Conservation (phyloP, 371 early-diverging fungal species). For the Apophysomyces sp. region DNA sequence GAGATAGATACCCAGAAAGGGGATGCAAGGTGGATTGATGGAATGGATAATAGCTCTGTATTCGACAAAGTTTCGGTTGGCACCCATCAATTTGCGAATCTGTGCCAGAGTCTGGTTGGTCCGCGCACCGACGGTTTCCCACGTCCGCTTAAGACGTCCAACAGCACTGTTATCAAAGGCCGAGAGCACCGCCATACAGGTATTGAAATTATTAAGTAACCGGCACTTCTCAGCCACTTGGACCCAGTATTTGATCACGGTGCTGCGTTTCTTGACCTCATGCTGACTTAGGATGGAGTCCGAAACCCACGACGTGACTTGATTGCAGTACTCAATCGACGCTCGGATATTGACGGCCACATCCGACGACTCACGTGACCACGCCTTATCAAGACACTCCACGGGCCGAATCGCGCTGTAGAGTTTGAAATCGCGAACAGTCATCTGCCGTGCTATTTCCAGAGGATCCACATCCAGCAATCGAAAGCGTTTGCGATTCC, state of each 20-base stretch:
- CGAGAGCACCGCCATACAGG: slow-evolving; percentile 84
- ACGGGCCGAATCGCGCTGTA: slow-evolving; percentile 79
- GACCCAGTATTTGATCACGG: slow-evolving; percentile 81
- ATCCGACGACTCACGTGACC: slow-evolving; percentile 2
- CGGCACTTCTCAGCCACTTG: slow-evolving; percentile 69
- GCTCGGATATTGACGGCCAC: slow-evolving; percentile 33
- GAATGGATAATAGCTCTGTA: slow-evolving; percentile 84
- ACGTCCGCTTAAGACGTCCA: slow-evolving; percentile 84
- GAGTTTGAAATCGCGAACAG: slow-evolving; percentile 79
- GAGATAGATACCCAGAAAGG: slow-evolving; percentile 85
- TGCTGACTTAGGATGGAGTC: slow-evolving; percentile 75
- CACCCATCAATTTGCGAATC: slow-evolving; percentile 68
- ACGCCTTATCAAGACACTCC: slow-evolving; percentile 67
- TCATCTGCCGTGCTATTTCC: slow-evolving; percentile 93
- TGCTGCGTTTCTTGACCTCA: slow-evolving; percentile 77
- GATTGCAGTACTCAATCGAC: slow-evolving; percentile 68
- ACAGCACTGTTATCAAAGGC: slow-evolving; percentile 86
- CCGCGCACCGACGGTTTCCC: slow-evolving; percentile 60
- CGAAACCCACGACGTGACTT: slow-evolving; percentile 85
- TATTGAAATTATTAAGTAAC: slow-evolving; percentile 83
- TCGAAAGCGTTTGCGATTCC: slow-evolving; percentile 59
- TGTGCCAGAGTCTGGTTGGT: slow-evolving; percentile 48
- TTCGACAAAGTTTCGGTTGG: slow-evolving; percentile 76
- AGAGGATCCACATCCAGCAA: slow-evolving; percentile 86
- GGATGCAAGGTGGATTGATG: slow-evolving; percentile 89